A percentile compares a stretch with the other conserved stretches of the same genome.
Conservation (phyloP, 441 rosid genomes). For the Populus hybrid region DNA sequence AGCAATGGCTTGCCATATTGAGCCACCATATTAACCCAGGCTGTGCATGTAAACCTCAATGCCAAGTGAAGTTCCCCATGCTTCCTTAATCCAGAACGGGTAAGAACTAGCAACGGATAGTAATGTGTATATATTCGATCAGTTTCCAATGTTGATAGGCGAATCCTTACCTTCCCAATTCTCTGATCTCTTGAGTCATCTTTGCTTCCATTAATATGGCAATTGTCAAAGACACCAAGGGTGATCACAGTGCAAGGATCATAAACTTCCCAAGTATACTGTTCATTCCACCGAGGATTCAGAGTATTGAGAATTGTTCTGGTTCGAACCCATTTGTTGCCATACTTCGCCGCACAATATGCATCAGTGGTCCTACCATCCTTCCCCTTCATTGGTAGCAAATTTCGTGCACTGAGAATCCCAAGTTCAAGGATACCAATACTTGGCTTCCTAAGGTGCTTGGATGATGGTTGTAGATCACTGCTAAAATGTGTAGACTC, state of each 20-base stretch:
- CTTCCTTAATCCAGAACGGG: constrained; percentile 23
- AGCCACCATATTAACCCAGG: constrained; percentile 31
- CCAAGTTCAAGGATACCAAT: constrained; percentile 53
- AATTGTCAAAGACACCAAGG: constrained; percentile 53
- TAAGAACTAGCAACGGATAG: constrained; percentile 37
- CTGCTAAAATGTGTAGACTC: constrained; percentile 49
- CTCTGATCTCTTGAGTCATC: constrained; percentile 48
- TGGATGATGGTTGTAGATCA: constrained; percentile 45
- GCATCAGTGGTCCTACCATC: constrained; percentile 46
- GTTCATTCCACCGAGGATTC: constrained; percentile 56
- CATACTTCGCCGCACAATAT: constrained; percentile 54
- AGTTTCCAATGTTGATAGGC: constrained; percentile 48
- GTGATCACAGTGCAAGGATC: constrained; percentile 58
- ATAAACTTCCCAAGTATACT: constrained; percentile 62
- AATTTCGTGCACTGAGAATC: constrained; percentile 38
- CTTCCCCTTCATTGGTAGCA: constrained; percentile 41
- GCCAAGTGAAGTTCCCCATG: constrained; percentile 35
- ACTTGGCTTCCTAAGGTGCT: constrained; percentile 32
- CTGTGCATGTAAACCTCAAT: constrained; percentile 31
- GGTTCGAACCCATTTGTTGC: constrained; percentile 53
- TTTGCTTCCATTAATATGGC: constrained; percentile 53
- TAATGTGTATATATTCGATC: constrained; percentile 45
- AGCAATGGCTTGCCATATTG: constrained; percentile 34
- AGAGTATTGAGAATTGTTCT: constrained; percentile 47
- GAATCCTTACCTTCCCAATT: constrained; percentile 55